Evolutionary conservation across 83 land plant genomes (phyloP), one percentile per base, ranked within the genome.

Genomic region (Picea abies): DNA sequence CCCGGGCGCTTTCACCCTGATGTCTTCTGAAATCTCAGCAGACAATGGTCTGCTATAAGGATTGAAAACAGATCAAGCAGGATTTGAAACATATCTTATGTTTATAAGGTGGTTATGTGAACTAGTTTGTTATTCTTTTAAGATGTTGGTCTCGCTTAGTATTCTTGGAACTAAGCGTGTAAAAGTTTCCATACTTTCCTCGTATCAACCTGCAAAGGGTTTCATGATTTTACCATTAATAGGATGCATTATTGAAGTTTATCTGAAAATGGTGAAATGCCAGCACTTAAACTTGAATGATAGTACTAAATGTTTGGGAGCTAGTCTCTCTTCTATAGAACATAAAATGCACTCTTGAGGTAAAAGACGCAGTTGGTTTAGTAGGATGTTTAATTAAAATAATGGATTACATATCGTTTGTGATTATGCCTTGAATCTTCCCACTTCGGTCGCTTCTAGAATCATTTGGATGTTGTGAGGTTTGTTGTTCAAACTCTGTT

Each of bases 1-100:
- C 90, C 96, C 0, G 94, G 92, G 1, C 96, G 87, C 17, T 93
- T 90, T 81, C 89, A 95, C 80, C 98, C 95, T 10, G 99, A 96
- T 82, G 90, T 95, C 37, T 95, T 91, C 82, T 96, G 25, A 73
- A 73, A 47, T 3, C 14, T 44, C 22, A 1, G 37, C 7, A 4
- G 0, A 41, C 77, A 82, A 79, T 12, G 56, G 14, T 52, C 12
- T 52, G 3, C 56, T 52, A 10, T 10, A 22, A 73, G 20, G 58
- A 73, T 47, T 44, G 77, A 41, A 44, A 73, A 73, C 56, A 73
- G 15, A 73, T 73, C 25, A 41, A 73, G 58, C 52, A 22, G 39
- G 26, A 73, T n/a, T 19, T 20, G 52, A 72, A 22, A 73, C n/a
- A 3, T 44, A 17, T 8, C 10, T n/a, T 19, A 5, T 72, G 39